Percentiles rank a stretch among this genome's conserved stretches.
These are phyloP conservation scores for Paraphaeosphaeria sporulosa DNA, from an alignment of 2,329 filamentous ascomycete species.

Conservation along the genomic window DNA sequence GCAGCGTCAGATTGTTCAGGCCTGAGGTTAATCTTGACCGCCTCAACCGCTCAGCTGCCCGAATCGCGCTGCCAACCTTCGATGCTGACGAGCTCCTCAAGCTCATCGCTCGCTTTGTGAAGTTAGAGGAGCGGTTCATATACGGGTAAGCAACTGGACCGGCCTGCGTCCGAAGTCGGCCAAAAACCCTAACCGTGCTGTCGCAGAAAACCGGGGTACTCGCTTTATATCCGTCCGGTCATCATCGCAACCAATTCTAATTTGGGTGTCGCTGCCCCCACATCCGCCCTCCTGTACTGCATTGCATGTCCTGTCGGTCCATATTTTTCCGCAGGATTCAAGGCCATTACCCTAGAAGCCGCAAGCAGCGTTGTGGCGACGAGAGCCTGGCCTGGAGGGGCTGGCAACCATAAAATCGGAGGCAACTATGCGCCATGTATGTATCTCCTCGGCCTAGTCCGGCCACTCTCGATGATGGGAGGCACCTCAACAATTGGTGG, in stretches of 20 bases:
- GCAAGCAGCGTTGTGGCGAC: constrained; percentile 2
- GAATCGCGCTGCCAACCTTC: constrained; percentile 6
- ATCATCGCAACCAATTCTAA: constrained; percentile 5
- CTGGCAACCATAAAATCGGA: not conserved
- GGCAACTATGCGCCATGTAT: constrained; percentile 6
- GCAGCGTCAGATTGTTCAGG: constrained; percentile 4
- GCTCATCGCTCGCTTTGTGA: not conserved
- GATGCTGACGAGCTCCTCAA: not conserved
- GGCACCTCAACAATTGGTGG: not conserved
- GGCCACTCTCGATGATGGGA: not conserved
- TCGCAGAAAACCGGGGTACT: constrained; percentile 6
- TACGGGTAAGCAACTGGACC: constrained; percentile 1
- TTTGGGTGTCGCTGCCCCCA: constrained; percentile 4
- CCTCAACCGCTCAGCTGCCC: constrained; percentile 1
- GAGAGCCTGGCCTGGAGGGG: constrained; percentile 5
- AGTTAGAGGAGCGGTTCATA: constrained; percentile 9
- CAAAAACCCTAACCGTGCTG: not conserved
- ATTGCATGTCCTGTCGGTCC: constrained; percentile 8
- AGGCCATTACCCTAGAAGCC: constrained; percentile 3
- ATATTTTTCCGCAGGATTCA: constrained; percentile 8
- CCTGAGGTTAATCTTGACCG: constrained; percentile 7
- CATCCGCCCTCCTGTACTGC: constrained; percentile 3
- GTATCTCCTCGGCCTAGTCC: not conserved
- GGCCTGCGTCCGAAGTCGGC: not conserved
- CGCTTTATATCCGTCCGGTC: constrained; percentile 2